Percentiles rank a stretch among this genome's conserved stretches.
Evolutionary conservation across 176 grass and related monocot genomes (phyloP).

Genomic region (Oryza nivara): DNA sequence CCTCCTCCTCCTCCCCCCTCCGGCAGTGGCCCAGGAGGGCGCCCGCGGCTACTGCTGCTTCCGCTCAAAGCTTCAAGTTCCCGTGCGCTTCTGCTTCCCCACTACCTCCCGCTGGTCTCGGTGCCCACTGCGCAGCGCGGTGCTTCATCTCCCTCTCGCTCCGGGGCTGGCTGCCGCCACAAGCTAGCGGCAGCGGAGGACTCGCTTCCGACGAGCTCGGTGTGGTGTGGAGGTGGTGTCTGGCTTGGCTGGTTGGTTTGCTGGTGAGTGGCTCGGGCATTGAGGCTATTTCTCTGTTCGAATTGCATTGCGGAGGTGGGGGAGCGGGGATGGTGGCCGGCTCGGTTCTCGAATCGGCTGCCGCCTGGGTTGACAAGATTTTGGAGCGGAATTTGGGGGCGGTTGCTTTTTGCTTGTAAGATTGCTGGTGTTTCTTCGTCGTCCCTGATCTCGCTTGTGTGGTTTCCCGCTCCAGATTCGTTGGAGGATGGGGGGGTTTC

Average conservation of each 20-base stretch:
- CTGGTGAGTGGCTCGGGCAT: slow-evolving; percentile 22
- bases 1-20: background rate
- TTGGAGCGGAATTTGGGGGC: background rate
- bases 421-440: background rate
- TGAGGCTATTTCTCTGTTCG: background rate
- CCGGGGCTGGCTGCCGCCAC: background rate
- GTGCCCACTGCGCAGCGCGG: too few species aligned
- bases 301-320: background rate
- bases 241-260: background rate
- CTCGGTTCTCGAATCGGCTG: background rate
- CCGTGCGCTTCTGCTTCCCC: slow-evolving; percentile 1
- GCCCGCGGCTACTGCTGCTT: background rate
- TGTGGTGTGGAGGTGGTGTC: background rate
- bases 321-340: too few species aligned
- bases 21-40: background rate
- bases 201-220: background rate
- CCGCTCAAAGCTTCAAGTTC: background rate
- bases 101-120: background rate
- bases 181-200: background rate
- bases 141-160: background rate
- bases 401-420: background rate
- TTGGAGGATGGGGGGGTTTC: background rate
- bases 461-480: slow-evolving; percentile 20
- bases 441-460: background rate
- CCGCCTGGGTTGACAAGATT: background rate